A percentile compares a stretch with the other conserved stretches of the same genome.
phyloP scores from a whole-genome alignment of 441 rosid genomes.

The Gossypium gossypioides region DNA sequence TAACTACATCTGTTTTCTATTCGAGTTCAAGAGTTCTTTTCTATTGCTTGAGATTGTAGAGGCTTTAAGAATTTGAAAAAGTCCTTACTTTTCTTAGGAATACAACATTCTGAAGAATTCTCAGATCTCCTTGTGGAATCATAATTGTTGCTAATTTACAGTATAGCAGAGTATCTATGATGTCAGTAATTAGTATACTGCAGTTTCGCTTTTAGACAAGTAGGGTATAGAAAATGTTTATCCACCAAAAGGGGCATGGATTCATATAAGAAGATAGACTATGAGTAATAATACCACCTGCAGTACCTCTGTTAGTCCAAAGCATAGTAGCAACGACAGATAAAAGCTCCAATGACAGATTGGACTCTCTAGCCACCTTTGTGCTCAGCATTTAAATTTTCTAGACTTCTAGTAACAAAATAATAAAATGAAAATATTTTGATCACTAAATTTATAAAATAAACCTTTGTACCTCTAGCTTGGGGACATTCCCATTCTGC shows the following conservation, averaged over 20 bases:
- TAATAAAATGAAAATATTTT: neutral
- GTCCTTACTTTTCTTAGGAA: neutral
- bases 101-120: neutral
- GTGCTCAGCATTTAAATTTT: neutral
- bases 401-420: neutral
- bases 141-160: neutral
- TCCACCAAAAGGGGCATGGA: neutral
- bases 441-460: neutral
- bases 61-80: neutral
- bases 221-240: neutral
- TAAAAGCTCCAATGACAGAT: neutral
- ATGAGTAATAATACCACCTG: neutral
- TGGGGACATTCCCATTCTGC: slow-evolving; percentile 27
- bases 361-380: neutral
- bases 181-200: neutral
- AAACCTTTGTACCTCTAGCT: slow-evolving; percentile 27
- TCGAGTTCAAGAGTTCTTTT: neutral
- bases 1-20: neutral
- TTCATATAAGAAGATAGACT: neutral
- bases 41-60: neutral
- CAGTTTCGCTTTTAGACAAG: neutral
- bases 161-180: neutral
- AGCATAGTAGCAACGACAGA: neutral
- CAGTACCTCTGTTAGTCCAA: neutral
- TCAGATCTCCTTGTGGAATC: neutral